These are phyloP conservation scores for Mycena haematopus DNA, from an alignment of 768 basidiomycete genomes.

Conservation along the genomic window DNA sequence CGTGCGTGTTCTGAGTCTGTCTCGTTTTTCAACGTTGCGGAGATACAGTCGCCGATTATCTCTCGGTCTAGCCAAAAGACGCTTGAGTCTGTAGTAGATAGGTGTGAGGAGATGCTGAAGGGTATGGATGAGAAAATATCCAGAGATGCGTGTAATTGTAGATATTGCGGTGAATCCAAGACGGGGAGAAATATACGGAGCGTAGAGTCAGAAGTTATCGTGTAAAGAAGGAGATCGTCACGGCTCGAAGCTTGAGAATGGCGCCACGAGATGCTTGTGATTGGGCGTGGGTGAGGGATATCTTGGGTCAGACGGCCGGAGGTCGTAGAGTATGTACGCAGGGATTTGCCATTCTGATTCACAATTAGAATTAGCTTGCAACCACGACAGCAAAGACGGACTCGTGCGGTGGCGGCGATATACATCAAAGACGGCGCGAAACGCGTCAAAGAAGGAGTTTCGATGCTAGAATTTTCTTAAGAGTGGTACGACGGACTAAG, in stretches of 20 bases:
- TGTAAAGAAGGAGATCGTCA: conserved; percentile 81
- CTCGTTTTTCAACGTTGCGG: conserved; percentile 44
- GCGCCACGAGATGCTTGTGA: conserved; percentile 77
- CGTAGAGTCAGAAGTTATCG: conserved; percentile 82
- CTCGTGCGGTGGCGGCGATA: conserved; percentile 69
- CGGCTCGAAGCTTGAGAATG: conserved; percentile 70
- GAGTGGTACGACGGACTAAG: conserved; percentile 4
- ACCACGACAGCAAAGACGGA: conserved; percentile 39
- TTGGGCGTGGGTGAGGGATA: conserved; percentile 76
- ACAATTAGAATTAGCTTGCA: conserved; percentile 7
- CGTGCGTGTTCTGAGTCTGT: conserved; percentile 51
- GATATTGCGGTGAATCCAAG: conserved; percentile 80
- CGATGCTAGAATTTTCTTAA: conserved; percentile 44
- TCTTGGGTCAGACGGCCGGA: conserved; percentile 71
- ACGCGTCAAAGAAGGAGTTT: conserved; percentile 56
- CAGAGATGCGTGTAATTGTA: conserved; percentile 84
- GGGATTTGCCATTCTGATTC: conserved; percentile 58
- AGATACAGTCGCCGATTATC: conserved; percentile 56
- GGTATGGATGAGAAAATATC: conserved; percentile 71
- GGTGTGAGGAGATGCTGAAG: conserved; percentile 42
- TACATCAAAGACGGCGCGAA: conserved; percentile 82
- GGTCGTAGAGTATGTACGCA: conserved; percentile 76
- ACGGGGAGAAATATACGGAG: conserved; percentile 89
- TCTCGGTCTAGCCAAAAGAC: conserved; percentile 77
- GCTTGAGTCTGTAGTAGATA: conserved; percentile 47